Percentiles rank a stretch among this genome's conserved stretches.
These are phyloP conservation scores for Ascochyta fabae DNA, from an alignment of 2,329 filamentous ascomycete species.

Conservation along the genomic window DNA sequence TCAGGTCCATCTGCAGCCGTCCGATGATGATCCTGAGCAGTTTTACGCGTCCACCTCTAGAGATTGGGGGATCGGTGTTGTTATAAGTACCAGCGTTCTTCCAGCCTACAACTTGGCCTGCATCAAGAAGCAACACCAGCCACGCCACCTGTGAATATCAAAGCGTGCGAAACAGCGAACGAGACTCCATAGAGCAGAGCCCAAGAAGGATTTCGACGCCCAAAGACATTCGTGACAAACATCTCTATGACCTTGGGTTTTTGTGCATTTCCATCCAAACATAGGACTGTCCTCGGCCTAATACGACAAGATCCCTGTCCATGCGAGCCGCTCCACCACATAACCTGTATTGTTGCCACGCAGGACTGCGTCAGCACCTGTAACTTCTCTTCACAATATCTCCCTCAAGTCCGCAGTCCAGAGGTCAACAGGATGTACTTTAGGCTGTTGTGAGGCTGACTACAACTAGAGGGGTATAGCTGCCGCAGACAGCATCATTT, in stretches of 20 bases:
- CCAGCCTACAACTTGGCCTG: background rate
- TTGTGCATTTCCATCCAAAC: background rate
- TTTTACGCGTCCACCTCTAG: background rate
- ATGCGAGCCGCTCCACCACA: background rate
- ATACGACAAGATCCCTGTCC: background rate
- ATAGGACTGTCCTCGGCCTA: background rate
- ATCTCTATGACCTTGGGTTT: background rate
- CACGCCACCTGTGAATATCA: background rate
- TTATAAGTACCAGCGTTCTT: background rate
- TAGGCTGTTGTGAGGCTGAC: constrained; percentile 12
- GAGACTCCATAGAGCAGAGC: background rate
- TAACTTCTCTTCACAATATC: background rate
- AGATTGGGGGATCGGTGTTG: background rate
- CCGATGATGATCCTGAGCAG: constrained; percentile 5
- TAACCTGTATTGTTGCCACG: background rate
- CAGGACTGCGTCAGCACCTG: background rate
- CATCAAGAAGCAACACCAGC: background rate
- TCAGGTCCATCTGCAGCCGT: background rate
- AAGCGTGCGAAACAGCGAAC: background rate
- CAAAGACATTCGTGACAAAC: too few relatives aligned
- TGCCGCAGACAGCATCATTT: constrained; percentile 22
- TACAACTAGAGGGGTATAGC: constrained; percentile 23
- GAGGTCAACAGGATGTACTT: background rate
- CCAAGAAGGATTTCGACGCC: background rate
- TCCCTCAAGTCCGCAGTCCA: background rate